Base-by-base conservation (phyloP, 2,329 filamentous ascomycete genomes). In the Magnaporthales sp. region DNA sequence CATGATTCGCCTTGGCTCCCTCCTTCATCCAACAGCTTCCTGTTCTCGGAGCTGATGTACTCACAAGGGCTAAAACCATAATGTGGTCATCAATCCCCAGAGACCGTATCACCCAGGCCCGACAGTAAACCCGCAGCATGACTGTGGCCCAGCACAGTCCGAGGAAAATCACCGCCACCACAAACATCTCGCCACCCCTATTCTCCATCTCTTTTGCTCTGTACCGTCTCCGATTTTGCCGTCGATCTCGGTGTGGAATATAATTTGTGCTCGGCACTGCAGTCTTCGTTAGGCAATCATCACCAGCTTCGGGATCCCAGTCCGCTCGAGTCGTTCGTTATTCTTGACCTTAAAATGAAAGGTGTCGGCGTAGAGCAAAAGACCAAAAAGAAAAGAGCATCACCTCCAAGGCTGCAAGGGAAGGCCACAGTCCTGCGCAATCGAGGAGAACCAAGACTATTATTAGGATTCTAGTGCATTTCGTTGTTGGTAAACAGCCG, bases 131-230 rank as follows among this genome's bases (percentile, higher is more conserved):
- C 22, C 67, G 67, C 2, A 68, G 67, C 11, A 62, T 32, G n/a
- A 68, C 67, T 1, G 65, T 54, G 29, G 64, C 31, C 67, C 67
- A 68, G 56, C 65, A 67, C 38, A 68, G 32, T n/a, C 51, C 62
- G 24, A 68, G 64, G 51, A 68, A 68, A 29, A 67, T 32, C n/a
- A 65, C 64, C 31, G 67, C 67, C 6, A 67, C 66, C 15, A 31
- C 60, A 29, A 67, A 30, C 26, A 67, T 58, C 66, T 68, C 67
- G n/a, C 27, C 26, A 24, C 65, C 62, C 24, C 67, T 58, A 24
- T 67, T 65, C 19, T 67, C 67, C 67, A 68, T 66, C 5, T 22
- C 60, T 54, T 31, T 27, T 7, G 24, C 7, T 24, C 5, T 22
- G n/a, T 32, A 5, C 60, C 51, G 19, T 32, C 15, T 26, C 22